Evolutionary conservation across 75 land plant species (phyloP), one percentile per base, ranked within the genome.

Genomic region (Selaginella tamariscina): DNA sequence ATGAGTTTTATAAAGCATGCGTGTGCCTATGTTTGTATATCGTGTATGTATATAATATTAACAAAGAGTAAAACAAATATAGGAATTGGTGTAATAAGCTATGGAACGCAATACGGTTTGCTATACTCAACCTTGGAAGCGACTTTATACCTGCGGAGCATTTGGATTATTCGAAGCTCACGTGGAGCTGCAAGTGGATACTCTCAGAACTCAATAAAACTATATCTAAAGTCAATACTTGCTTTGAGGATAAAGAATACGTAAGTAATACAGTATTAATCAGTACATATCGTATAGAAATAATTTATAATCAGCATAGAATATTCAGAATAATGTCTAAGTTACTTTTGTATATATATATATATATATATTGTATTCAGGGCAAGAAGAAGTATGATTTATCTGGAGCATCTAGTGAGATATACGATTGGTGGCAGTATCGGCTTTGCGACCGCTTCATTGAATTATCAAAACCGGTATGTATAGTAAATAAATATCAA

Each of bases 1-100:
- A n/a, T n/a, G n/a, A n/a, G n/a, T n/a, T n/a, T n/a, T n/a, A n/a
- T n/a, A n/a, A n/a, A n/a, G n/a, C n/a, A n/a, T n/a, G n/a, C n/a
- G n/a, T n/a, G n/a, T n/a, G n/a, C n/a, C n/a, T n/a, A n/a, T n/a
- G n/a, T n/a, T n/a, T n/a, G n/a, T n/a, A n/a, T n/a, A n/a, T n/a
- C n/a, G n/a, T n/a, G n/a, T n/a, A n/a, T n/a, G n/a, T n/a, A n/a
- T n/a, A n/a, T n/a, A n/a, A n/a, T n/a, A n/a, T n/a, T n/a, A n/a
- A n/a, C n/a, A n/a, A n/a, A n/a, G n/a, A n/a, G n/a, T n/a, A n/a
- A n/a, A n/a, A n/a, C n/a, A n/a, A n/a, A n/a, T n/a, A n/a, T n/a
- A 84, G 98, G n/a, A 84, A 88, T 30, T 93, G 95, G 90, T 93
- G 98, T 60, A 93, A 93, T 60, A 93, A 93, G 56, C 56, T 91